phyloP scores from a whole-genome alignment of 2,329 filamentous ascomycete species.

The Colletotrichum godetiae region DNA sequence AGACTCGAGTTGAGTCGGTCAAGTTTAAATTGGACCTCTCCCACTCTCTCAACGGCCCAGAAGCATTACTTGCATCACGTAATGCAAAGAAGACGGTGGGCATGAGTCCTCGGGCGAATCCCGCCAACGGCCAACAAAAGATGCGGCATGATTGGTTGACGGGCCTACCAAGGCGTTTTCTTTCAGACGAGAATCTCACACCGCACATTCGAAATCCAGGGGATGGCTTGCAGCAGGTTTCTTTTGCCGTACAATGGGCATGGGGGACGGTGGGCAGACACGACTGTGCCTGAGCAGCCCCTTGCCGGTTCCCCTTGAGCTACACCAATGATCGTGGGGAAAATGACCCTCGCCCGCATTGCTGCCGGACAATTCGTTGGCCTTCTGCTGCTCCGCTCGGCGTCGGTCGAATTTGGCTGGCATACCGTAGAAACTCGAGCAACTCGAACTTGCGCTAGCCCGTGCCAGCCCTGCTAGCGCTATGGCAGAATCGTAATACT shows the following conservation, averaged over 20 bases:
- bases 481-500: too few relatives aligned
- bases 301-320: constrained; percentile 11
- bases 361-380: constrained; percentile 11
- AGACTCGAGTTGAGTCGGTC: too few relatives aligned
- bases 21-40: too few relatives aligned
- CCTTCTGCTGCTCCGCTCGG: not conserved
- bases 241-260: constrained; percentile 24
- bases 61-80: constrained; percentile 34
- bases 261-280: constrained; percentile 31
- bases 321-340: constrained; percentile 22
- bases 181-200: constrained; percentile 33
- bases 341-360: constrained; percentile 13
- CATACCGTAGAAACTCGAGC: too few relatives aligned
- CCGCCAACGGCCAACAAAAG: constrained; percentile 25
- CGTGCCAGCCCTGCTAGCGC: too few relatives aligned
- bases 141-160: constrained; percentile 15
- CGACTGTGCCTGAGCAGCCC: constrained; percentile 29
- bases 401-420: constrained; percentile 7
- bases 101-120: constrained; percentile 19
- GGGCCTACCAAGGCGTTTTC: constrained; percentile 15
- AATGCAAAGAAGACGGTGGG: constrained; percentile 32
- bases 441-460: too few relatives aligned
- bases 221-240: constrained; percentile 31
- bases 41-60: constrained; percentile 4
- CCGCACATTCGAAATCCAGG: constrained; percentile 32